Evolutionary conservation across 1,284 basidiomycete species (phyloP), one percentile per base, ranked within the genome.

Genomic region (Amylostereum chailletii): DNA sequence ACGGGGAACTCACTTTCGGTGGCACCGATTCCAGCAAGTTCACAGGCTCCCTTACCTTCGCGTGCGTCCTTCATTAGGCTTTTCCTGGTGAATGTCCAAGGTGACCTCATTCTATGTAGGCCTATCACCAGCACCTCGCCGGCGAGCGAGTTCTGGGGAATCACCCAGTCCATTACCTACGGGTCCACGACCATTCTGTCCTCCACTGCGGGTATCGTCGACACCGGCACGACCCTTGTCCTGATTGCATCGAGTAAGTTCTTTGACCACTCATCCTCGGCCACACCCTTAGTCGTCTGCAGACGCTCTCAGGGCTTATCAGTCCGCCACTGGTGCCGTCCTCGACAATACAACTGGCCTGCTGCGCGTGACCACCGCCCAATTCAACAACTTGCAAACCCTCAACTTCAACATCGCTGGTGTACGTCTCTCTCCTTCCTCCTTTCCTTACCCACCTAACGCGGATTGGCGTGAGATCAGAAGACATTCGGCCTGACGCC

Each of bases 131-230:
- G 53, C 8, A 75, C 72, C 2, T 61, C 51, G 6, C 81, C 81
- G 30, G 68, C 79, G 6, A 65, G 57, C 45, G 54, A 64, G 37
- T 84, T 71, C 68, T 85, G 79, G 78, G 83, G 83, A 38, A 79
- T 85, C 56, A 66, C 79, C 59, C 71, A 83, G 64, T 68, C 70
- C 42, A 69, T 85, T 52, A 64, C 62, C n/a, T 83, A 79, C 55
- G 76, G 78, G 29, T 63, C 65, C 4, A 71, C 62, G 10, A 64
- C 60, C 32, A 76, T 81, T 48, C 61, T 84, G 50, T 45, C 63
- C 2, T 58, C 53, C 34, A 76, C 73, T 11, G 73, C 79, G 30
- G 82, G 82, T 53, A 79, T 85, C 50, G 77, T 84, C 47, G 82
- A 84, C 61, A 82, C 80, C 29, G 77, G 76, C 49, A 70, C 65